A percentile compares a stretch with the other conserved stretches of the same genome.
These are phyloP conservation scores for Sugiyamaella xylanicola DNA, from an alignment of 1,139 yeast genomes.

Conservation along the genomic window DNA sequence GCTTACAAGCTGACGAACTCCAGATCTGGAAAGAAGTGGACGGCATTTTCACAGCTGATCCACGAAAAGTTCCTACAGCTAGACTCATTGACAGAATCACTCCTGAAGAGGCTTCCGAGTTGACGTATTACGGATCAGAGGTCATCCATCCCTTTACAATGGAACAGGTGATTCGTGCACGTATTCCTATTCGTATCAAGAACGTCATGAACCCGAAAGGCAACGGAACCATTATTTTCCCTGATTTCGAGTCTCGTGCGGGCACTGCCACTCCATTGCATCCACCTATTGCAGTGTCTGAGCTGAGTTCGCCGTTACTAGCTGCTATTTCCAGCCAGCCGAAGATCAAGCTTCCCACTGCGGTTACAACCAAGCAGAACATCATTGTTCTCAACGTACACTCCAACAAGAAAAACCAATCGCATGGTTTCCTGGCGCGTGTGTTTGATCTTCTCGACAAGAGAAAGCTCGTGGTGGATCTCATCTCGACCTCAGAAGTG, in stretches of 20 bases:
- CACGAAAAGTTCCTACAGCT: conserved; percentile 91
- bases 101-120: conserved; percentile 98
- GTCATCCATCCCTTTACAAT: conserved; percentile 98
- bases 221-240: conserved; percentile 88
- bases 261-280: conserved; percentile 94
- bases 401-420: conserved; percentile 86
- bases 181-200: conserved; percentile 93
- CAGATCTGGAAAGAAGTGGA: conserved; percentile 99
- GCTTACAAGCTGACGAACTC: conserved; percentile 84
- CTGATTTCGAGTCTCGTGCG: conserved; percentile 84
- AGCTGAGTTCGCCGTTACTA: conserved; percentile 44
- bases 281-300: conserved; percentile 78
- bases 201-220: conserved; percentile 93
- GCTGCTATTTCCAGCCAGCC: conserved; percentile 35
- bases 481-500: conserved; percentile 95
- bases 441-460: conserved; percentile 85
- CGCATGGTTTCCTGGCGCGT: conserved; percentile 93
- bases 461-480: conserved; percentile 85
- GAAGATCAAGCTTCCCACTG: conserved; percentile 78
- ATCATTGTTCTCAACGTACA: conserved; percentile 91
- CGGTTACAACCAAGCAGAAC: conserved; percentile 92
- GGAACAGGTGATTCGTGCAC: conserved; percentile 97
- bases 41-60: conserved; percentile 98
- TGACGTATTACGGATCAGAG: conserved; percentile 96
- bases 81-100: conserved; percentile 84